These are phyloP conservation scores for Pleurotus eryngii DNA, from an alignment of 768 basidiomycete genomes.

Conservation along the genomic window DNA sequence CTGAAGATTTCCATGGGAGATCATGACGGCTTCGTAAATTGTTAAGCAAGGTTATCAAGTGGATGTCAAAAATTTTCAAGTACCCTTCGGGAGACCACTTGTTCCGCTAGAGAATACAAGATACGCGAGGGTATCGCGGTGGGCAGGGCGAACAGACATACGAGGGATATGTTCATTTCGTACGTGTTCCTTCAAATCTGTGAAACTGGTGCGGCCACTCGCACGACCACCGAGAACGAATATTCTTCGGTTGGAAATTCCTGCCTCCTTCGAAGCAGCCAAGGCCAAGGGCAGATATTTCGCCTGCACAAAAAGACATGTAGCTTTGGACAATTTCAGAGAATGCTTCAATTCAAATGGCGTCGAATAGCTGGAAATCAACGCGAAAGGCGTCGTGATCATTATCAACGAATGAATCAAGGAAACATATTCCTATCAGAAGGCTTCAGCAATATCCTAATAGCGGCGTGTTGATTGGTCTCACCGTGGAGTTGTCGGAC, in stretches of 20 bases:
- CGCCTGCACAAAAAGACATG: slow-evolving; percentile 52
- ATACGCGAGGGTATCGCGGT: slow-evolving; percentile 58
- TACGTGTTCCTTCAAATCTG: slow-evolving; percentile 37
- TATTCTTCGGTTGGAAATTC: slow-evolving; percentile 37
- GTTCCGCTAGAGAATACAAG: slow-evolving; percentile 78
- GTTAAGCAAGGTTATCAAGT: background rate
- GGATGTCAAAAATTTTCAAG: background rate
- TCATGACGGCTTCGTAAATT: slow-evolving; percentile 58
- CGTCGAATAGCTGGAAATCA: slow-evolving; percentile 55
- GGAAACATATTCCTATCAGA: slow-evolving; percentile 50
- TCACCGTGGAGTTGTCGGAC: slow-evolving; percentile 65
- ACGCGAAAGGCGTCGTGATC: slow-evolving; percentile 48
- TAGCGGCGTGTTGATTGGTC: slow-evolving; percentile 14
- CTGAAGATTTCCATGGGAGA: slow-evolving; percentile 63
- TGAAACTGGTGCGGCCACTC: slow-evolving; percentile 38
- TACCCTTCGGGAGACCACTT: slow-evolving; percentile 73
- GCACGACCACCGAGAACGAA: slow-evolving; percentile 42
- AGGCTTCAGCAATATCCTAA: background rate
- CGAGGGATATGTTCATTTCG: slow-evolving; percentile 33
- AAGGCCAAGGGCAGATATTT: slow-evolving; percentile 39
- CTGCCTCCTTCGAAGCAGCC: slow-evolving; percentile 31
- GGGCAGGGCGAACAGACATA: slow-evolving; percentile 41
- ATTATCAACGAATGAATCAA: slow-evolving; percentile 47
- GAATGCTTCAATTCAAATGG: slow-evolving; percentile 52
- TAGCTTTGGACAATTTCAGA: slow-evolving; percentile 43